These are phyloP conservation scores for Glutinoglossum americanum DNA, from an alignment of 495 filamentous ascomycete genomes.

Conservation along the genomic window DNA sequence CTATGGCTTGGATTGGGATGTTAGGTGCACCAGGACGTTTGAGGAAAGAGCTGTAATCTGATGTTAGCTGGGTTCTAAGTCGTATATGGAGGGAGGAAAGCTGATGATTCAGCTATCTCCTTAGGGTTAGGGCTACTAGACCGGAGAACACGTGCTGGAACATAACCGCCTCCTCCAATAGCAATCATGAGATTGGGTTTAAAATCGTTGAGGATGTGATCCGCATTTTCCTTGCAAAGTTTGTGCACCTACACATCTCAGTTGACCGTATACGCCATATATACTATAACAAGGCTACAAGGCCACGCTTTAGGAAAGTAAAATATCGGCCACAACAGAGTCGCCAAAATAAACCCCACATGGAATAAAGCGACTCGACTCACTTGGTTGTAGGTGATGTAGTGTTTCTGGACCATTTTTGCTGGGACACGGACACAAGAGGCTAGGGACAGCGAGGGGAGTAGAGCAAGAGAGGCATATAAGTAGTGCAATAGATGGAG, in stretches of 20 bases:
- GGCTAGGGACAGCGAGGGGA: not conserved
- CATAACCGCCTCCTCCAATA: slow-evolving; percentile 93
- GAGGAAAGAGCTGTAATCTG: slow-evolving; percentile 53
- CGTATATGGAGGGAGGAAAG: not conserved
- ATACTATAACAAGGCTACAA: too few species aligned
- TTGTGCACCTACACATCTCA: slow-evolving; percentile 58
- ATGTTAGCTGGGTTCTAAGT: not conserved
- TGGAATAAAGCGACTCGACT: not conserved
- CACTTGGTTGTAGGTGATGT: slow-evolving; percentile 93
- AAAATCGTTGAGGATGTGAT: slow-evolving; percentile 60
- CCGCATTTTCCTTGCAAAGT: slow-evolving; percentile 70
- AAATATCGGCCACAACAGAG: not conserved
- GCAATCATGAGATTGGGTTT: slow-evolving; percentile 93
- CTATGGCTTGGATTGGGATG: slow-evolving; percentile 98
- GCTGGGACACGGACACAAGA: not conserved
- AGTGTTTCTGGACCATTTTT: slow-evolving; percentile 71
- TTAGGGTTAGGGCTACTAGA: slow-evolving; percentile 14
- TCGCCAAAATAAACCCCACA: not conserved
- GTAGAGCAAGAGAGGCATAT: not conserved
- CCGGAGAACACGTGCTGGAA: slow-evolving; percentile 90
- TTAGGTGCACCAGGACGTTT: slow-evolving; percentile 73
- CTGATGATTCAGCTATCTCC: not conserved
- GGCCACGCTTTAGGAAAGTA: not conserved
- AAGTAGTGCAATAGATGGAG: not conserved
- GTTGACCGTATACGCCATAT: not conserved